Conservation (phyloP, 164 flowering plant genomes). For the Saururus chinensis region DNA sequence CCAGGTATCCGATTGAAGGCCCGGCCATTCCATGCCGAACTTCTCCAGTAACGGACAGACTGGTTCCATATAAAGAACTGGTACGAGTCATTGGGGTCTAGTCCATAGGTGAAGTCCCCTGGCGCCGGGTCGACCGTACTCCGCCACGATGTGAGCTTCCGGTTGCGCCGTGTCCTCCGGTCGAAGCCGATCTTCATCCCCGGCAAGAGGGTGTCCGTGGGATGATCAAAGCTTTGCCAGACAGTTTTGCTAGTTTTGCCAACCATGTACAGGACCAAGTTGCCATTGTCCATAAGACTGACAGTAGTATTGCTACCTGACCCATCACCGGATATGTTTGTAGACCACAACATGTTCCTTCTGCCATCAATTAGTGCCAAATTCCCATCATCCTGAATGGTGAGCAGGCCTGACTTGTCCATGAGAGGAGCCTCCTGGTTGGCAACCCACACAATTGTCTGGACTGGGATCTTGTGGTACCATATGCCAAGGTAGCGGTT, state of each 20-base stretch:
- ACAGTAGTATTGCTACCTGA: neutral
- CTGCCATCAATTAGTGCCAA: neutral
- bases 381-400: neutral
- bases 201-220: conserved; percentile 4
- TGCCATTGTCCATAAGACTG: neutral
- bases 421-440: conserved; percentile 20
- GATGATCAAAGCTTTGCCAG: conserved; percentile 19
- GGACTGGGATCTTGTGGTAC: conserved; percentile 9
- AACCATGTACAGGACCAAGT: too few relatives aligned
- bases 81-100: neutral
- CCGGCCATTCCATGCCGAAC: conserved; percentile 11
- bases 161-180: neutral
- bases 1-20: conserved; percentile 4
- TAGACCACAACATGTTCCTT: neutral
- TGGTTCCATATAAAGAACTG: conserved; percentile 7
- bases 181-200: conserved; percentile 3
- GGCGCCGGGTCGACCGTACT: conserved; percentile 3
- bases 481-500: conserved; percentile 25
- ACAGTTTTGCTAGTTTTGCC: neutral
- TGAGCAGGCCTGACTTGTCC: conserved; percentile 1
- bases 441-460: conserved; percentile 31
- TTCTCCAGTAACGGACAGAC: conserved; percentile 8
- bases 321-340: too few relatives aligned
- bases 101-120: conserved; percentile 2
- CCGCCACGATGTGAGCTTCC: conserved; percentile 5